Percentiles rank a stretch among this genome's conserved stretches.
Conservation (phyloP, 2,329 filamentous ascomycete genomes). For the Lachnellula suecica region DNA sequence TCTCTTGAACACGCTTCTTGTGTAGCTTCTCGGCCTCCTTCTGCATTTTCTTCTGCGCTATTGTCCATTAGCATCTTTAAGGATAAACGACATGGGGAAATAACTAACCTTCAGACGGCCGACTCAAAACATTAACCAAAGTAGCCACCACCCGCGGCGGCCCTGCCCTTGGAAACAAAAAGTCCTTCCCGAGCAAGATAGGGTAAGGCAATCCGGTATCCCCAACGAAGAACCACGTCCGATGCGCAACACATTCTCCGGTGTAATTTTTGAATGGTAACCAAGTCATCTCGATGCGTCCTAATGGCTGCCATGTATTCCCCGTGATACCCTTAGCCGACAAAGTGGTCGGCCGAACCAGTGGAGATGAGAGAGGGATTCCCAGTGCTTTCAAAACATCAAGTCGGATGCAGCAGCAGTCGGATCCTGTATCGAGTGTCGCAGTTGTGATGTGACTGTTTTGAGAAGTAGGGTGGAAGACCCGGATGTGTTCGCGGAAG, state of each 20-base stretch:
- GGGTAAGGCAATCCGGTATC: not conserved
- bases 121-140: not conserved
- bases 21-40: not conserved
- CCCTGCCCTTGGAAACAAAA: not conserved
- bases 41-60: not conserved
- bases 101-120: not conserved
- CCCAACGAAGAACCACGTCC: not conserved
- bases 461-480: not conserved
- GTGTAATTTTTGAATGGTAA: not conserved
- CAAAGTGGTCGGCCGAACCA: not conserved
- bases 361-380: not conserved
- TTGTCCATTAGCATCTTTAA: not conserved
- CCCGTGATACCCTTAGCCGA: not conserved
- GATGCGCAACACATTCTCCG: not conserved
- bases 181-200: not conserved
- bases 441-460: not conserved
- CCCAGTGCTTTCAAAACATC: not conserved
- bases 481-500: not conserved
- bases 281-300: not conserved
- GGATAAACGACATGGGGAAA: not conserved
- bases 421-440: not conserved
- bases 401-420: not conserved
- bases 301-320: not conserved
- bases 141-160: not conserved
- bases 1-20: not conserved